Conservation (phyloP, 768 basidiomycete species). For the Suillus plorans region DNA sequence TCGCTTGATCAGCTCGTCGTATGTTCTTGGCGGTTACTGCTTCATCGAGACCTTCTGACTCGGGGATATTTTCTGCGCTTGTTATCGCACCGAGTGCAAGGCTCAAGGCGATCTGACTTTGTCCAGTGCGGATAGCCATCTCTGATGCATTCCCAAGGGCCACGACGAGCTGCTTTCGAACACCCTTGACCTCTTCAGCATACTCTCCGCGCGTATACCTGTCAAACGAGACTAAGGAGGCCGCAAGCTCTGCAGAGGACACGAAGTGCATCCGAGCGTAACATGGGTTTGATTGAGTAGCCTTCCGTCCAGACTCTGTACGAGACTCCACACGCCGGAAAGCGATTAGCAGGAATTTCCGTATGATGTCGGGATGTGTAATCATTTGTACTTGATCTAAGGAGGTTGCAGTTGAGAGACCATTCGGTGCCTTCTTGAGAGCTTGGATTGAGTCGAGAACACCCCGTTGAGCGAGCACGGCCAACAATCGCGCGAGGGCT, state of each 20-base stretch:
- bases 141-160: slow-evolving; percentile 35
- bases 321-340: slow-evolving; percentile 17
- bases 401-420: slow-evolving; percentile 13
- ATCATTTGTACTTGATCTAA: slow-evolving; percentile 25
- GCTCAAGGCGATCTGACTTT: not conserved
- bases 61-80: not conserved
- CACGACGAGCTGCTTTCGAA: slow-evolving; percentile 29
- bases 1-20: slow-evolving; percentile 5
- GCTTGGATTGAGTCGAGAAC: slow-evolving; percentile 17
- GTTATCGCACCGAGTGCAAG: slow-evolving; percentile 4
- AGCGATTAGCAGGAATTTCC: slow-evolving; percentile 18
- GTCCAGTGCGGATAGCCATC: slow-evolving; percentile 20
- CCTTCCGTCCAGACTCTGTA: slow-evolving; percentile 24
- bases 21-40: not conserved
- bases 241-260: slow-evolving; percentile 32
- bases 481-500: slow-evolving; percentile 26
- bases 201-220: slow-evolving; percentile 24
- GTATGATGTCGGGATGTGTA: slow-evolving; percentile 18
- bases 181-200: slow-evolving; percentile 15
- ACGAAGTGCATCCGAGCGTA: slow-evolving; percentile 25
- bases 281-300: slow-evolving; percentile 18
- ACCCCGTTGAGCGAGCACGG: slow-evolving; percentile 26
- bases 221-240: slow-evolving; percentile 29
- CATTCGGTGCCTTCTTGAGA: slow-evolving; percentile 19
- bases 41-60: not conserved